A percentile compares a stretch with the other conserved stretches of the same genome.
These are phyloP conservation scores for Hansenula anomala DNA, from an alignment of 1,139 yeast species.

Conservation along the genomic window DNA sequence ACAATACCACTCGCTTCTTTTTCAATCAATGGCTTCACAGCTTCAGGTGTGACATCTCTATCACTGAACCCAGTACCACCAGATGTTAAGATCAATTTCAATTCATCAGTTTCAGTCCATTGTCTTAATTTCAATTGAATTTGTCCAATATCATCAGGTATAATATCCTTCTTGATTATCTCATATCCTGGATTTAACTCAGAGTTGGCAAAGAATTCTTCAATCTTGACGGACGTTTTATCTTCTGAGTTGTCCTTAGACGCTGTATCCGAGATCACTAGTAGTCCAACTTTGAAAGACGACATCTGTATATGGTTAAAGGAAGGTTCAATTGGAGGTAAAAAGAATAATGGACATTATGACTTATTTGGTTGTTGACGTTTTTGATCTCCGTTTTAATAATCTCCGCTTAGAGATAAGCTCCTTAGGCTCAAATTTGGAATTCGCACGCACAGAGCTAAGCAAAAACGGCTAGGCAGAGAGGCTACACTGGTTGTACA, in stretches of 20 bases:
- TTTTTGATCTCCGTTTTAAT: too few species aligned
- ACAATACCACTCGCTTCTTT: slow-evolving; percentile 42
- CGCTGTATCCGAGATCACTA: slow-evolving; percentile 36
- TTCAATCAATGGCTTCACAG: slow-evolving; percentile 31
- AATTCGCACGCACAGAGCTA: too few species aligned
- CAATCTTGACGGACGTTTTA: slow-evolving; percentile 6
- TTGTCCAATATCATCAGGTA: slow-evolving; percentile 29
- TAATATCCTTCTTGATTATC: slow-evolving; percentile 9
- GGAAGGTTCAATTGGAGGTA: too few species aligned
- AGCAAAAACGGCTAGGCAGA: too few species aligned
- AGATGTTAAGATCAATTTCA: slow-evolving; percentile 28
- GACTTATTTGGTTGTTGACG: too few species aligned
- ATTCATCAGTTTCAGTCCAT: slow-evolving; percentile 17
- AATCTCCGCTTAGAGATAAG: too few species aligned
- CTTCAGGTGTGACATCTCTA: slow-evolving; percentile 42
- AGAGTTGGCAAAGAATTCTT: background rate
- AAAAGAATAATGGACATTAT: too few species aligned
- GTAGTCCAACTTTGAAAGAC: slow-evolving; percentile 24
- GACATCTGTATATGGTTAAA: too few species aligned
- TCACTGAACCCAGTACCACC: slow-evolving; percentile 48
- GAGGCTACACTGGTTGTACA: too few species aligned
- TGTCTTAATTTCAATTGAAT: slow-evolving; percentile 25
- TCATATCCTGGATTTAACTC: background rate
- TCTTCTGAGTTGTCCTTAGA: slow-evolving; percentile 25
- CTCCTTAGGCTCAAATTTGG: too few species aligned